Base-by-base conservation (phyloP, 1,139 yeast species). In the Geotrichum bryndzae region DNA sequence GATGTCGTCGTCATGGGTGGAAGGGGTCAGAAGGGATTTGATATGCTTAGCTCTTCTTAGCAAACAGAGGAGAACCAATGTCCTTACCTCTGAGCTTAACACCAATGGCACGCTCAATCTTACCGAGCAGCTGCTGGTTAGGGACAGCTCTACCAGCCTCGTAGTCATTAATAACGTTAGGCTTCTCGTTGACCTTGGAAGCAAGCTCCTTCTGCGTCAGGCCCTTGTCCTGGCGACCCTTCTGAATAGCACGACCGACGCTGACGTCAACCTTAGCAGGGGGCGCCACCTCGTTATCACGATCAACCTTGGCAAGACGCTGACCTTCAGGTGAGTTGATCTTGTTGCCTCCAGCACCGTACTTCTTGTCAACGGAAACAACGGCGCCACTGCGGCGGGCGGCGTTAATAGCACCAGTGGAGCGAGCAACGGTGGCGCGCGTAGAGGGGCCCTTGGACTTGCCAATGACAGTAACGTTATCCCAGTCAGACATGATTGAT, bases 91-190 rank as follows among this genome's bases (percentile, higher is more conserved):
- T 86, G 74, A 94, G 84, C 80, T 91, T 94, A 68, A 94, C 88
- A 68, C 98, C 98, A 71, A 94, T 81, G 54, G 88, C 96, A 76
- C 97, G 84, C 80, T 94, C 99, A 76, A 95, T 79, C 80, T 94
- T 94, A 64, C 88, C 94, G 72, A 94, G 82, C 61, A 94, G 78
- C 78, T 91, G 98, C 80, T 95, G 99, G 80, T 90, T 92, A 64
- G 99, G 99, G 67, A 89, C 85, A 60, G 97, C 99, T 75, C 96
- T 85, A 63, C 97, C 98, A 61, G 96, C 91, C 79, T 94, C 99
- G 77, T 94, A 94, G 74, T 94, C 99, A 78, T 91, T 92, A 72
- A 94, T 86, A 65, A 94, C 90, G 68, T 88, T 90, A 64, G 98
- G 97, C 80, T 94, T 94, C 79, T 94, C 99, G 75, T 91, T 92